Conservation (phyloP, 1,139 yeast species). For the Geotrichum australiense region DNA sequence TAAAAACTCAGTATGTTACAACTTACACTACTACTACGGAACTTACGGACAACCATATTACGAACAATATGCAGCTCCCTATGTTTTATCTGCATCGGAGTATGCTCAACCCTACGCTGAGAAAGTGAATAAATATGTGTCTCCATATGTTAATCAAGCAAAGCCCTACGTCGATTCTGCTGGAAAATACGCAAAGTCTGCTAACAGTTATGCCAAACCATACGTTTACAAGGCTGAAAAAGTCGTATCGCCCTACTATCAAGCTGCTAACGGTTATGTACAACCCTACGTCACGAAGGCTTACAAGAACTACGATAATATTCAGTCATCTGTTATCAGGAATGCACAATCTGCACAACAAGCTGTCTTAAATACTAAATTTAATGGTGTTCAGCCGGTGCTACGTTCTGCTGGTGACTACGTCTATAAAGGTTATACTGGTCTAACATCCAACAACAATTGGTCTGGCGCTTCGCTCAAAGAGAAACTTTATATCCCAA, state of each 20-base stretch:
- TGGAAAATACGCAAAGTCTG: neutral
- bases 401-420: neutral
- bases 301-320: neutral
- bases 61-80: conserved; percentile 22
- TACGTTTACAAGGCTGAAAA: neutral
- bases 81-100: conserved; percentile 8
- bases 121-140: neutral
- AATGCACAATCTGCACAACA: neutral
- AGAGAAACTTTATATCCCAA: neutral
- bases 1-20: neutral
- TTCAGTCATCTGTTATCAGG: neutral
- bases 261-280: neutral
- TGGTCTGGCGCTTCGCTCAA: neutral
- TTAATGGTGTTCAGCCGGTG: neutral
- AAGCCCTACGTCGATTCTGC: neutral
- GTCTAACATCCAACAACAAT: neutral
- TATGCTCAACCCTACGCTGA: conserved; percentile 5
- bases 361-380: neutral
- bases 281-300: conserved; percentile 1
- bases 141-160: neutral
- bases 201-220: neutral
- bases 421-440: neutral
- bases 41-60: conserved; percentile 1
- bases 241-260: neutral
- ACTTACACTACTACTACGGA: neutral